Conservation (phyloP, 2,329 filamentous ascomycete genomes). For the Epicoccum nigrum region DNA sequence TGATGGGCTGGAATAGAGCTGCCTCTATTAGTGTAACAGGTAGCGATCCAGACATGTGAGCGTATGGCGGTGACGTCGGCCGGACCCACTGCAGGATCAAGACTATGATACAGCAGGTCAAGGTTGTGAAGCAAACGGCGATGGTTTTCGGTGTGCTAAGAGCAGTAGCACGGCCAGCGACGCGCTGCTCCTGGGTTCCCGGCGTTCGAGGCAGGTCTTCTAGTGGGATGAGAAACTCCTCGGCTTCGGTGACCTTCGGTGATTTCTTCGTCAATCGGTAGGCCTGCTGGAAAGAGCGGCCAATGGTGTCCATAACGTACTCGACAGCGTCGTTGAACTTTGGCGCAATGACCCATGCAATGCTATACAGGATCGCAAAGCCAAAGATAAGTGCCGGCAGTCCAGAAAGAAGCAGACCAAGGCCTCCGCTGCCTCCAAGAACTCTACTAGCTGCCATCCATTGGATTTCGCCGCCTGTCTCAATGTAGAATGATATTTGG, state of each 20-base stretch:
- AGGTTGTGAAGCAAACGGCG: slow-evolving; percentile 14
- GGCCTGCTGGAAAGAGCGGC: slow-evolving; percentile 7
- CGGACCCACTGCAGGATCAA: slow-evolving; percentile 18
- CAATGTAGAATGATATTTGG: slow-evolving; percentile 24
- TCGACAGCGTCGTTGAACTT: slow-evolving; percentile 21
- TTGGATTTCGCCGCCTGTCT: slow-evolving; percentile 26
- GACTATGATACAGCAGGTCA: slow-evolving; percentile 10
- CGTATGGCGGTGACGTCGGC: slow-evolving; percentile 22
- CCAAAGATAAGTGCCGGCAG: slow-evolving; percentile 16
- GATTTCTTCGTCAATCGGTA: slow-evolving; percentile 10
- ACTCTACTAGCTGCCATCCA: slow-evolving; percentile 27
- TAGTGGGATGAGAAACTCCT: slow-evolving; percentile 17
- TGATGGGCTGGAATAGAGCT: slow-evolving; percentile 21
- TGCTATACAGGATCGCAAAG: slow-evolving; percentile 14
- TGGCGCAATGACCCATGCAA: slow-evolving; percentile 16
- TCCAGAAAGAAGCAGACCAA: slow-evolving; percentile 21
- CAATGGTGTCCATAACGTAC: slow-evolving; percentile 6
- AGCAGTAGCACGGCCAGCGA: neutral
- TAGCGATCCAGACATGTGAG: slow-evolving; percentile 27
- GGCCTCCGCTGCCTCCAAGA: slow-evolving; percentile 22
- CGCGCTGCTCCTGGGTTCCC: neutral
- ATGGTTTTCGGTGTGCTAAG: slow-evolving; percentile 14
- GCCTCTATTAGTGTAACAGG: slow-evolving; percentile 25
- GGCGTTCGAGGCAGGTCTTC: slow-evolving; percentile 11
- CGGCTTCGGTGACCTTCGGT: slow-evolving; percentile 7